Conservation (phyloP, 805 yeast species). For the Wickerhamomyces bisporus region DNA sequence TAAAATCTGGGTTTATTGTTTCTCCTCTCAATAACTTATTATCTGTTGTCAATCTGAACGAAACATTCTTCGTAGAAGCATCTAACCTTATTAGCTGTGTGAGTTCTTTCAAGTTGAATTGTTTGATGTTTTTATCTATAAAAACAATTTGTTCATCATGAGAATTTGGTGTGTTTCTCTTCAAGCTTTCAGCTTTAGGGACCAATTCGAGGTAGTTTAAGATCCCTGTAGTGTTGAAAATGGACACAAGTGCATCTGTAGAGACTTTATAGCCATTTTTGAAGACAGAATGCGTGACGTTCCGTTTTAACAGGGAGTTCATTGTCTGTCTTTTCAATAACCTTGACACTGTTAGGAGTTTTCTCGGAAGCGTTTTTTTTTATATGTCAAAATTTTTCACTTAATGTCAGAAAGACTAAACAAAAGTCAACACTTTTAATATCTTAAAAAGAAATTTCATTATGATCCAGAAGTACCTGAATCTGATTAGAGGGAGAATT, state of each 20-base stretch:
- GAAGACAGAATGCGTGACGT: neutral
- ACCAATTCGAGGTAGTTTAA: neutral
- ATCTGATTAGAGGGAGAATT: constrained; percentile 4
- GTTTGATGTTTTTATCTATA: constrained; percentile 12
- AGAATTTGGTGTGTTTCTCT: neutral
- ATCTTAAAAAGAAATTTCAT: too few relatives aligned
- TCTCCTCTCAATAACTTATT: constrained; percentile 4
- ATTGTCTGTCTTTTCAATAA: neutral
- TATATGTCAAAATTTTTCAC: too few relatives aligned
- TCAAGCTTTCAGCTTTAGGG: neutral
- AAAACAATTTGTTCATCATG: constrained; percentile 6
- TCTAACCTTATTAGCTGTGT: constrained; percentile 11
- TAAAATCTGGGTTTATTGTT: constrained; percentile 9
- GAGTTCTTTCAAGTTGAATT: constrained; percentile 14
- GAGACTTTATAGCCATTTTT: neutral
- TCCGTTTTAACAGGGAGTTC: neutral
- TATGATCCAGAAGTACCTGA: neutral
- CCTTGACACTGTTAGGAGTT: too few relatives aligned
- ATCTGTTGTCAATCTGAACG: constrained; percentile 14
- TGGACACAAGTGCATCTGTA: neutral
- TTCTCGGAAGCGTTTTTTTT: too few relatives aligned
- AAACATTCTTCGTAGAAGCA: constrained; percentile 1
- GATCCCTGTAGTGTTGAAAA: neutral
- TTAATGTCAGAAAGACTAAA: too few relatives aligned
- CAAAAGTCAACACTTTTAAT: too few relatives aligned